A percentile compares a stretch with the other conserved stretches of the same genome.
These are phyloP conservation scores for Acacia pycnantha DNA, from an alignment of 331 rosid genomes.

Conservation along the genomic window DNA sequence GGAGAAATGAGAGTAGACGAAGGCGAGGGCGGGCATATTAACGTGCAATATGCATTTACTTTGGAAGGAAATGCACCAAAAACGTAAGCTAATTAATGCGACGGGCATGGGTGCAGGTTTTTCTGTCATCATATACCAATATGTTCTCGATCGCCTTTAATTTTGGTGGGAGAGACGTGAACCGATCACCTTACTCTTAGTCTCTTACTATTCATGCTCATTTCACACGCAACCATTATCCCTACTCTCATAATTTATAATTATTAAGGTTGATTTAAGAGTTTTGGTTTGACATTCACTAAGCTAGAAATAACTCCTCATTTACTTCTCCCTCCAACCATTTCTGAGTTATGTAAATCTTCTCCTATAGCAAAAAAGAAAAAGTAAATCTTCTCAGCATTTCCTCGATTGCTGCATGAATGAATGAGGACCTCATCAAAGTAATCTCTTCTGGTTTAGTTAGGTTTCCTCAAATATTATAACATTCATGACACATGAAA, in stretches of 20 bases:
- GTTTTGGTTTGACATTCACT: not conserved
- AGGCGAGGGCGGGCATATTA: slow-evolving; percentile 28
- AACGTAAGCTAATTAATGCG: slow-evolving; percentile 40
- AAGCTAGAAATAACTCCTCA: not conserved
- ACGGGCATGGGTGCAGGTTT: slow-evolving; percentile 29
- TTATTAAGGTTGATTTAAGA: not conserved
- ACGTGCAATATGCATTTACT: slow-evolving; percentile 35
- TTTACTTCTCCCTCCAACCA: not conserved
- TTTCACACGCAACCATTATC: slow-evolving; percentile 12
- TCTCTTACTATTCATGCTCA: not conserved
- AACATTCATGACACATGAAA: not conserved
- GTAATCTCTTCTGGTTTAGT: not conserved
- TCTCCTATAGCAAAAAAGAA: too few relatives aligned
- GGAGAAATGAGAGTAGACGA: slow-evolving; percentile 29
- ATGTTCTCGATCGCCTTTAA: slow-evolving; percentile 7
- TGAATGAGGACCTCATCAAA: not conserved
- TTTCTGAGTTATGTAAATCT: not conserved
- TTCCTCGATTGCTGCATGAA: not conserved
- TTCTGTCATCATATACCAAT: slow-evolving; percentile 19
- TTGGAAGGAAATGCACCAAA: slow-evolving; percentile 31
- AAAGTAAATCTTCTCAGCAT: not conserved
- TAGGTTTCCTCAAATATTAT: too few relatives aligned
- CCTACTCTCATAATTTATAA: not conserved
- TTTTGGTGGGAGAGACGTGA: not conserved
- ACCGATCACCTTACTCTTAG: not conserved